Evolutionary conservation across 1,284 basidiomycete species (phyloP).

Genomic region (Irpex sp.): DNA sequence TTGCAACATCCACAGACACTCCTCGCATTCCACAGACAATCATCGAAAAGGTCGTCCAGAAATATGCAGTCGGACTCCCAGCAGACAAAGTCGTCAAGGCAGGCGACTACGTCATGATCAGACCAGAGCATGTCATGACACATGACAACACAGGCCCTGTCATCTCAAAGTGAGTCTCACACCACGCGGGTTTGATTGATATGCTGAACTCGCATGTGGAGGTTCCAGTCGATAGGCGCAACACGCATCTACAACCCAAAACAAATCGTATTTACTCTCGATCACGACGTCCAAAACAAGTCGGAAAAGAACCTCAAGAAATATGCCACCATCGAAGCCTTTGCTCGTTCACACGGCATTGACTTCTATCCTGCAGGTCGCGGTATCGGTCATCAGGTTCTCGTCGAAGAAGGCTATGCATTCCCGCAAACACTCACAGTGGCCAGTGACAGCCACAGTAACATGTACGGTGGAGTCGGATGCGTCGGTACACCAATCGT

Average conservation of each 20-base stretch:
- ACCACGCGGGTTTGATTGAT: too few relatives aligned
- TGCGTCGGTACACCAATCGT: slow-evolving; percentile 98
- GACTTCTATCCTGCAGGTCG: slow-evolving; percentile 98
- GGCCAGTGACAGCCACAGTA: slow-evolving; percentile 95
- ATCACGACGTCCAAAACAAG: slow-evolving; percentile 98
- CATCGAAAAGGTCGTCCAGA: slow-evolving; percentile 98
- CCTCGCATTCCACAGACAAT: slow-evolving; percentile 73
- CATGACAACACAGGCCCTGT: slow-evolving; percentile 99
- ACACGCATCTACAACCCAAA: slow-evolving; percentile 79
- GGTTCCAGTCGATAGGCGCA: slow-evolving; percentile 94
- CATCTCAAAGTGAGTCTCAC: slow-evolving; percentile 77
- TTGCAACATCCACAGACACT: slow-evolving; percentile 33
- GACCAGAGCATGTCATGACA: slow-evolving; percentile 96
- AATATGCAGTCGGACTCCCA: slow-evolving; percentile 88
- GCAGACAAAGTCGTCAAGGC: slow-evolving; percentile 78
- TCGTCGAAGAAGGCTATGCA: slow-evolving; percentile 95
- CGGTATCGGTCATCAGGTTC: slow-evolving; percentile 96
- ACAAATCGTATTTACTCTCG: slow-evolving; percentile 94
- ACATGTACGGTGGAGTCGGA: slow-evolving; percentile 98
- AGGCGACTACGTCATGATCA: slow-evolving; percentile 99
- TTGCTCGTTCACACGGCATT: slow-evolving; percentile 82
- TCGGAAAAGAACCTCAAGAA: slow-evolving; percentile 92
- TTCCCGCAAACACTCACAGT: slow-evolving; percentile 93
- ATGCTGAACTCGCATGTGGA: slow-evolving; percentile 26
- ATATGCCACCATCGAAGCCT: slow-evolving; percentile 90